phyloP scores from a whole-genome alignment of 2,329 filamentous ascomycete species.

The Nemania bipapillata region DNA sequence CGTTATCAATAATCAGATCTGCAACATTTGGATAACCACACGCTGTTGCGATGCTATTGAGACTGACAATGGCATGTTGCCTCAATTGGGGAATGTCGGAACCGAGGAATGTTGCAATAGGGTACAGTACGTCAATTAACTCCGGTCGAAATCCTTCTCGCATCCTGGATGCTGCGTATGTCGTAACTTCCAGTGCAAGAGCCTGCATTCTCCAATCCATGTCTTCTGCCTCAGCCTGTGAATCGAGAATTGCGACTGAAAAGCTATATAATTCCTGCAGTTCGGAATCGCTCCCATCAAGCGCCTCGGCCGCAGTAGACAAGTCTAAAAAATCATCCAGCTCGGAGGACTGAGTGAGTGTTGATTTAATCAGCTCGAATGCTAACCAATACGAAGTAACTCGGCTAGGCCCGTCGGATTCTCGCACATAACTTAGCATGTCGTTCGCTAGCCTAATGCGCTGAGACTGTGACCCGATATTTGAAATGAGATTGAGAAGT shows the following conservation, averaged over 20 bases:
- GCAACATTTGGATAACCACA: constrained; percentile 79
- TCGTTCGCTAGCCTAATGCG: constrained; percentile 70
- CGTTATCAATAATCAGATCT: constrained; percentile 86
- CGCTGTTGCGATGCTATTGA: constrained; percentile 80
- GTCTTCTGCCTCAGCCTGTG: constrained; percentile 61
- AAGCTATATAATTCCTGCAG: constrained; percentile 76
- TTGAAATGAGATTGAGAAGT: constrained; percentile 67
- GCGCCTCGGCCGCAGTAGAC: constrained; percentile 53
- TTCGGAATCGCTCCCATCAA: constrained; percentile 59
- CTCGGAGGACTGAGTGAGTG: constrained; percentile 62
- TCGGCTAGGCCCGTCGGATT: constrained; percentile 67
- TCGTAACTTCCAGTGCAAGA: constrained; percentile 81
- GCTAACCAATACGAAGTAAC: constrained; percentile 84
- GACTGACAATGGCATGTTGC: constrained; percentile 81
- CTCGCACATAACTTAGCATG: constrained; percentile 72
- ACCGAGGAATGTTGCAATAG: constrained; percentile 87
- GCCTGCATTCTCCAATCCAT: constrained; percentile 79
- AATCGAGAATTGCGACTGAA: constrained; percentile 70
- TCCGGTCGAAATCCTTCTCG: constrained; percentile 79
- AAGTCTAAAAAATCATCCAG: constrained; percentile 75
- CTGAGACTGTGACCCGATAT: constrained; percentile 67
- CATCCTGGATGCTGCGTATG: constrained; percentile 76
- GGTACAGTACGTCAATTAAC: constrained; percentile 90
- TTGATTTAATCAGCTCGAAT: constrained; percentile 74
- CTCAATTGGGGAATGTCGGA: constrained; percentile 75